Evolutionary conservation across 2,329 filamentous ascomycete genomes (phyloP).

Genomic region (Ceratocystis destructans): DNA sequence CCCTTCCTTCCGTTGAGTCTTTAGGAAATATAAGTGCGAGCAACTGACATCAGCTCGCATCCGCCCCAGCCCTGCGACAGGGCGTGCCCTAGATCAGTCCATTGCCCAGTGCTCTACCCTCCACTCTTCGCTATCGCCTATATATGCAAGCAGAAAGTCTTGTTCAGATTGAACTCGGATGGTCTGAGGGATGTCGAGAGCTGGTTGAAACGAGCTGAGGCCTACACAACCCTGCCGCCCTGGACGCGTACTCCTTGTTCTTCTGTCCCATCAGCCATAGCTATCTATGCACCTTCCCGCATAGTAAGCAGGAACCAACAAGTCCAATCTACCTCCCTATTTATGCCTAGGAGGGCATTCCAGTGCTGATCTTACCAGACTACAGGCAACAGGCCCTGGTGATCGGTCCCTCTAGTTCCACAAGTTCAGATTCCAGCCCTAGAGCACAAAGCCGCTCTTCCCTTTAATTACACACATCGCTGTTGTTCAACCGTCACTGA

Average conservation of each 20-base stretch:
- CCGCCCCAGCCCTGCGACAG: too few species aligned
- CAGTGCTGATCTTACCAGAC: neutral
- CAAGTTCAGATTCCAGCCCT: constrained; percentile 4
- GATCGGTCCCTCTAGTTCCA: neutral
- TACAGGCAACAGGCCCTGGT: neutral
- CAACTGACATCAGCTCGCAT: too few species aligned
- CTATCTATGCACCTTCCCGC: neutral
- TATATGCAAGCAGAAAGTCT: neutral
- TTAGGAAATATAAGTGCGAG: too few species aligned
- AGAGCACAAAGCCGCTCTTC: neutral
- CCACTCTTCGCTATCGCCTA: too few species aligned
- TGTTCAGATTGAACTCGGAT: neutral
- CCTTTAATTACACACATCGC: neutral
- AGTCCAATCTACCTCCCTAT: neutral
- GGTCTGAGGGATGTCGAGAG: neutral
- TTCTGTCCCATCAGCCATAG: neutral
- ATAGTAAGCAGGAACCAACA: neutral
- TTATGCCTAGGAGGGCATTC: neutral
- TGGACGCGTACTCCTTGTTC: neutral
- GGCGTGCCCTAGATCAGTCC: too few species aligned
- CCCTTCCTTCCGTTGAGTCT: too few species aligned
- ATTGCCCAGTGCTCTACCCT: too few species aligned
- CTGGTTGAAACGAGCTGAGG: neutral
- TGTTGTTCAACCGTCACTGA: neutral
- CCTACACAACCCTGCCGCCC: neutral